These are phyloP conservation scores for Saccharum hybrid DNA, from an alignment of 202 grass and related monocot species.

Conservation along the genomic window DNA sequence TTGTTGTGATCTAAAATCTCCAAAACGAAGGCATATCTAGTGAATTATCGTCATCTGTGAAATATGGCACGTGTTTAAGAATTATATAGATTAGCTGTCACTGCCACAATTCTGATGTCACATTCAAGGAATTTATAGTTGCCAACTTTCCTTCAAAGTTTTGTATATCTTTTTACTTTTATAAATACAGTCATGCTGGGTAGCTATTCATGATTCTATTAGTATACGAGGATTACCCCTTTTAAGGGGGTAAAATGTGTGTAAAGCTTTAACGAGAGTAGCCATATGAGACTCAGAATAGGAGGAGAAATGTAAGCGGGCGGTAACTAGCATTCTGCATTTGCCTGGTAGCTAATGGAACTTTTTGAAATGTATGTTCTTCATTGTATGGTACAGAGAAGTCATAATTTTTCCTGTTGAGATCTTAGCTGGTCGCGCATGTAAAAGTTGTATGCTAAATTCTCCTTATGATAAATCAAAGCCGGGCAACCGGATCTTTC, in stretches of 20 bases:
- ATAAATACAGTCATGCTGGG: neutral
- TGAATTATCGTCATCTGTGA: neutral
- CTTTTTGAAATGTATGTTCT: neutral
- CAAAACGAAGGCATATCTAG: neutral
- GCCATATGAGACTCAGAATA: neutral
- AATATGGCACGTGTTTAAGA: neutral
- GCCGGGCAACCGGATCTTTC: too few species aligned
- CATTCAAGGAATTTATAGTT: too few species aligned
- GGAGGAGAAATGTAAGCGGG: neutral
- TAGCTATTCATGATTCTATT: neutral
- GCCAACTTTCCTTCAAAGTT: too few species aligned
- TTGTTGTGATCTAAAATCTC: neutral
- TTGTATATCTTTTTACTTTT: too few species aligned
- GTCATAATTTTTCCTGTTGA: neutral
- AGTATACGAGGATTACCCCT: neutral
- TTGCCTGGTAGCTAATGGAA: neutral
- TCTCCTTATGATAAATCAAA: too few species aligned
- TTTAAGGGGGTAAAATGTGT: neutral
- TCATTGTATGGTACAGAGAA: neutral
- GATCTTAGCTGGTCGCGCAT: too few species aligned
- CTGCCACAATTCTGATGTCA: neutral
- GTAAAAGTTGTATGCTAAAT: too few species aligned
- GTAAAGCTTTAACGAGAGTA: conserved; percentile 19
- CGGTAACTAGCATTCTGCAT: too few species aligned
- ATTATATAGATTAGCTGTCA: conserved; percentile 4